Base-by-base conservation (phyloP, 139 green algal species). In the Nannochloris sp. region DNA sequence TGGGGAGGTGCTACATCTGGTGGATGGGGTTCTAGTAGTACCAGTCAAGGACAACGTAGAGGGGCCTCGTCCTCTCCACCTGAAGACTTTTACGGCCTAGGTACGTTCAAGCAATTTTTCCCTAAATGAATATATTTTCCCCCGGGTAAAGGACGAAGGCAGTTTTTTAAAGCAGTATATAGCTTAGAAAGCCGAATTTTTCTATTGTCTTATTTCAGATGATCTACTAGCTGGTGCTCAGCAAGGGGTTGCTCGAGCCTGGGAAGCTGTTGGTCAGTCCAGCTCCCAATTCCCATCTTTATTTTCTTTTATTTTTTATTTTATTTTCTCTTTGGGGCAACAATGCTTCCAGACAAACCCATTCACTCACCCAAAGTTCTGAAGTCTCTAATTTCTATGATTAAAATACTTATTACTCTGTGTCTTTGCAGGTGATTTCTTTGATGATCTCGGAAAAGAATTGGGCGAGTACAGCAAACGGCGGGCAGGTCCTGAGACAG, bases 361-460 rank as follows among this genome's bases (percentile, higher is more conserved):
- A n/a, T n/a, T n/a, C n/a, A n/a, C n/a, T n/a, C n/a, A n/a, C n/a
- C n/a, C n/a, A n/a, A n/a, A n/a, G n/a, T n/a, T n/a, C n/a, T n/a
- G n/a, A n/a, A n/a, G n/a, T n/a, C n/a, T n/a, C n/a, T n/a, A n/a
- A n/a, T n/a, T n/a, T n/a, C n/a, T n/a, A n/a, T n/a, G n/a, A n/a
- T n/a, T n/a, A n/a, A n/a, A n/a, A 32, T 24, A 64, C 4, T 64
- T 24, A 2, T 27, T 33, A n/a, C 35, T 7, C 29, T 64, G 54
- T 35, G 35, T 8, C 56, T 68, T 64, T 31, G 12, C 68, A 77
- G 80, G 76, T n/a, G 85, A 90, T 51, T 70, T 91, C 13, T 57
- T 90, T 8, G 54, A 67, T 5, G 80, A 89, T 35, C 54, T 89
- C 19, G 81, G 87, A 23, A 70, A 71, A 44, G 83, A 89, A 59